Percentiles rank a stretch among this genome's conserved stretches.
phyloP scores from a whole-genome alignment of 1,284 basidiomycete species.

The Cryptococcus sp. region DNA sequence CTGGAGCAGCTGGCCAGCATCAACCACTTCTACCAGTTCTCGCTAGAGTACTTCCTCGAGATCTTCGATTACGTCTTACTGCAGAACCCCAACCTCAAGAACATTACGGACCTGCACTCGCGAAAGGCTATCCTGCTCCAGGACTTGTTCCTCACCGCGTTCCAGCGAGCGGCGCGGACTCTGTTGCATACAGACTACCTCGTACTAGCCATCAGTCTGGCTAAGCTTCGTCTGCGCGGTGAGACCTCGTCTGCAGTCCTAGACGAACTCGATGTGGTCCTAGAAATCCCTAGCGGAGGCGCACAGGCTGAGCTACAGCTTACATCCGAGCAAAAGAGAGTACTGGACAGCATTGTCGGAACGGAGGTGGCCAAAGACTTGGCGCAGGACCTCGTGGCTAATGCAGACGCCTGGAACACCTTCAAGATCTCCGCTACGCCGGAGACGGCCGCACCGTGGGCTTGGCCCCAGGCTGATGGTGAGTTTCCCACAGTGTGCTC shows the following conservation, averaged over 20 bases:
- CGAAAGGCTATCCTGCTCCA: slow-evolving; percentile 83
- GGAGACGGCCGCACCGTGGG: slow-evolving; percentile 70
- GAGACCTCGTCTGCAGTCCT: slow-evolving; percentile 69
- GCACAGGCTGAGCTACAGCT: slow-evolving; percentile 19
- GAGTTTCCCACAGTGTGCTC: slow-evolving; percentile 13
- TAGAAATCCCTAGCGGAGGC: slow-evolving; percentile 63
- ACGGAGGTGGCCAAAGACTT: slow-evolving; percentile 65
- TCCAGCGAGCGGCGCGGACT: slow-evolving; percentile 85
- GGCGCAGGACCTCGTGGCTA: slow-evolving; percentile 65
- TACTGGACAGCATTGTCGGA: slow-evolving; percentile 36
- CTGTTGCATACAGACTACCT: slow-evolving; percentile 89
- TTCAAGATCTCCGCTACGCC: slow-evolving; percentile 74
- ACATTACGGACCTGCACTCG: slow-evolving; percentile 69
- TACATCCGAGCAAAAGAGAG: slow-evolving; percentile 34
- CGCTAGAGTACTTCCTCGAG: slow-evolving; percentile 94
- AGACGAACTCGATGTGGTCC: slow-evolving; percentile 85
- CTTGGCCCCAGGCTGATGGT: slow-evolving; percentile 62
- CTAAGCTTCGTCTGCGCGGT: slow-evolving; percentile 79
- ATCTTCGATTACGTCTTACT: slow-evolving; percentile 95
- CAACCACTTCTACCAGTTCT: slow-evolving; percentile 99
- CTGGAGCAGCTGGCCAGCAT: slow-evolving; percentile 90
- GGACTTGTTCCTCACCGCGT: slow-evolving; percentile 89
- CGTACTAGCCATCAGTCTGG: slow-evolving; percentile 85
- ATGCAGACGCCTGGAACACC: slow-evolving; percentile 70
- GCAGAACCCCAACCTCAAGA: slow-evolving; percentile 84